Evolutionary conservation across 306 rosid genomes (phyloP).

Genomic region (Prunus mira): DNA sequence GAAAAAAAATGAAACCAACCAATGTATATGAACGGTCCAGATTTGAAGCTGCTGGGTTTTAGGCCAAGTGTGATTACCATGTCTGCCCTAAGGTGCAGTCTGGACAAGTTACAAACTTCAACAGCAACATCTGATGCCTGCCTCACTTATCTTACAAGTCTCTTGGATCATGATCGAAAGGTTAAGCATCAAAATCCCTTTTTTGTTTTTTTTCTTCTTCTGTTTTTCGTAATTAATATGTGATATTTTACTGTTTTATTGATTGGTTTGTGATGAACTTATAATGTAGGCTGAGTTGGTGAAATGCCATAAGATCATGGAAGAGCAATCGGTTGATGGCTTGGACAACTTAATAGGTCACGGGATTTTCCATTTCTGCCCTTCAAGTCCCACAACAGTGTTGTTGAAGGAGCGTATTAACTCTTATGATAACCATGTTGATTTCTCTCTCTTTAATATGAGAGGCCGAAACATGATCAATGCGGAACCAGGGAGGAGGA

Average conservation of each 20-base stretch:
- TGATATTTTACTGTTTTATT: slow-evolving; percentile 5
- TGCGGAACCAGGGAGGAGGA: background rate
- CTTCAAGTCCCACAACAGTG: slow-evolving; percentile 53
- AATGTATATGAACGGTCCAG: slow-evolving; percentile 15
- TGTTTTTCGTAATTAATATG: background rate
- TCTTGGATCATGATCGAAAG: slow-evolving; percentile 37
- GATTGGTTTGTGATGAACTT: background rate
- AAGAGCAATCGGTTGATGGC: slow-evolving; percentile 9
- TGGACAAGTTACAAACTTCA: slow-evolving; percentile 17
- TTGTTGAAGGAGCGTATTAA: slow-evolving; percentile 24
- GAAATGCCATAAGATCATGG: slow-evolving; percentile 40
- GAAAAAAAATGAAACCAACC: background rate
- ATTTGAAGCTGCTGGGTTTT: slow-evolving; percentile 30
- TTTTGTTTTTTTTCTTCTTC: background rate
- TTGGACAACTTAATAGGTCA: background rate
- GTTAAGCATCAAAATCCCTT: slow-evolving; percentile 11
- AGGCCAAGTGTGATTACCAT: slow-evolving; percentile 43
- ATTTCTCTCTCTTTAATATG: slow-evolving; percentile 19
- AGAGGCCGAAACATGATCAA: background rate
- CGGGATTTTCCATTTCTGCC: slow-evolving; percentile 13
- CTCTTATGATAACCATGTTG: slow-evolving; percentile 3
- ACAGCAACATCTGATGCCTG: slow-evolving; percentile 8
- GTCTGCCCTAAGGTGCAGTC: slow-evolving; percentile 35
- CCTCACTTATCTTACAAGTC: slow-evolving; percentile 17
- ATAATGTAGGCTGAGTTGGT: slow-evolving; percentile 35